Base-by-base conservation (phyloP, 805 yeast genomes). In the Metschnikowia shivogae region DNA sequence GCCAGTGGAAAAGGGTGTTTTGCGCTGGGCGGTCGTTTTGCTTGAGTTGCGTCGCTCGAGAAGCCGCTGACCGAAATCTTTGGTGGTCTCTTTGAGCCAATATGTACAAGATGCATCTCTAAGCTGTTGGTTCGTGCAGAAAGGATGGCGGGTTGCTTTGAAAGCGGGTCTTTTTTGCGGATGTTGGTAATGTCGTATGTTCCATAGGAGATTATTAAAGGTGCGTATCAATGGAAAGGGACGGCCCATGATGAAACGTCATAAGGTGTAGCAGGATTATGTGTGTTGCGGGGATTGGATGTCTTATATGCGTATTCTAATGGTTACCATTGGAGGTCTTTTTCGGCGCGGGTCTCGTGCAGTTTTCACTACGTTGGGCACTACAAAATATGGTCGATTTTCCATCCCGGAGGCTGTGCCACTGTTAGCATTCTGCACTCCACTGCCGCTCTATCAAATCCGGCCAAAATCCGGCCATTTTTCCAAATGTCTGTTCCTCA, bases 21-120 rank as follows among this genome's bases (percentile, higher is more conserved):
- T 37, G 13, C 20, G 34, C n/a, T 29, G 14, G 6, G 8, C n/a
- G 14, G 20, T 6, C 19, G 13, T n/a, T 34, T 43, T 31, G 29
- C 28, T n/a, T 27, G 42, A 13, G 29, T 31, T 32, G 14, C 35
- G 35, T 11, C 36, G 37, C 33, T 40, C 36, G 10, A 19, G 27
- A 6, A 43, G 41, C 34, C 40, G 45, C 8, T 39, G 43, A 7
- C 53, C 50, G 5, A 50, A 14, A 10, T 48, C 52, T 17, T 38
- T 34, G n/a, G 56, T 42, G 3, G 49, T 39, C 20, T 48, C 51
- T 34, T 50, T 47, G 17, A 53, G 42, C 58, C 58, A 54, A 36
- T 44, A 47, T 5, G 52, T 40, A 28, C 46, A 54, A 12, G 58
- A 48, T 6, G 47, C 54, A 22, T 53, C 50, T 19, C 49, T 49